These are phyloP conservation scores for Cyclotella distinguenda DNA, from an alignment of 108 stramenopile genomes.

Conservation along the genomic window DNA sequence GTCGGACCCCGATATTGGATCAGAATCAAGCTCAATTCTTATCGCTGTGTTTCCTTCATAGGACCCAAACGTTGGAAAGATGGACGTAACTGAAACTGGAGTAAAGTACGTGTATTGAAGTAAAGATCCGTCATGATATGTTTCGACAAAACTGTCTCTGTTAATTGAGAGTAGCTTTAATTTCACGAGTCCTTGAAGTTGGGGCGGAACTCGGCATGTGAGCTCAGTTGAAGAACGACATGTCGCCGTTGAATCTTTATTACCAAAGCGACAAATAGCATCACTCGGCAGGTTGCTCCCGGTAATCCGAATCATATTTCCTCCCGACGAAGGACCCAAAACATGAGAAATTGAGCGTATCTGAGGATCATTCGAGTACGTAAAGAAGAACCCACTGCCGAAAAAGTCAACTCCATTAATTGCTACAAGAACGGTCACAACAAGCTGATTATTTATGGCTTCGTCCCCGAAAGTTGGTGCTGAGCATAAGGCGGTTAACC, in stretches of 20 bases:
- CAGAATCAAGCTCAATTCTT: background rate
- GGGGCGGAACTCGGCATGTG: background rate
- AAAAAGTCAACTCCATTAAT: slow-evolving; percentile 19
- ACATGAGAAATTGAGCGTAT: slow-evolving; percentile 2
- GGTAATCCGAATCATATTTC: background rate
- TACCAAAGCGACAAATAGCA: background rate
- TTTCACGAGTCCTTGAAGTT: background rate
- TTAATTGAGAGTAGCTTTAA: background rate
- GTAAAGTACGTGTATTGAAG: slow-evolving; percentile 7
- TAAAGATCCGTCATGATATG: background rate
- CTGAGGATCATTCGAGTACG: background rate
- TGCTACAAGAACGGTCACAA: slow-evolving; percentile 1
- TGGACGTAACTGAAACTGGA: background rate
- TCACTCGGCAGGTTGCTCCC: background rate
- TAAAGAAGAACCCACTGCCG: background rate
- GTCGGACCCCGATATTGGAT: background rate
- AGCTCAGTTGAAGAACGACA: background rate
- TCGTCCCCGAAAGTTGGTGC: background rate
- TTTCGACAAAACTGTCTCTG: background rate
- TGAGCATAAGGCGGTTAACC: too few species aligned
- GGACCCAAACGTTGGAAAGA: slow-evolving; percentile 2
- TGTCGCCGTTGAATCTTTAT: background rate
- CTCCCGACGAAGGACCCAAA: background rate
- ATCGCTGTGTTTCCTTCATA: background rate
- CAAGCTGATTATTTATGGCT: background rate